phyloP scores from a whole-genome alignment of 2,329 filamentous ascomycete genomes.

The Pseudogymnoascus sp. region DNA sequence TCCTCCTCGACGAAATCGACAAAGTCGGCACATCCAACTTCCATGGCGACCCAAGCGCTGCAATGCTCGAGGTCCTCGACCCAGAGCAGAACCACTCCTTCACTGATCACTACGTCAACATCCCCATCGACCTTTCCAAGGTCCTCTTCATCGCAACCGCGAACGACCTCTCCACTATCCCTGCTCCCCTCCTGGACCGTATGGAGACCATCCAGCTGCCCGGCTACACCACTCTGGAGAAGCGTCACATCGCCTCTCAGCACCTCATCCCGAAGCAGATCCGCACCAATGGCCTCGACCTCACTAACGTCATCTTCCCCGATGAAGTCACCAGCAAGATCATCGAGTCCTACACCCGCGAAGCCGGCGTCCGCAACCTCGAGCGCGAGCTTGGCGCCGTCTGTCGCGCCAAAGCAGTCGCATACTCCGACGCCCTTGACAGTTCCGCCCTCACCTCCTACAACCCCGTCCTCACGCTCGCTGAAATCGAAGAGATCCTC shows the following conservation, averaged over 20 bases:
- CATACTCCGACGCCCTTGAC: constrained; percentile 87
- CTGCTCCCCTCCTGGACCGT: constrained; percentile 83
- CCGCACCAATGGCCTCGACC: constrained; percentile 73
- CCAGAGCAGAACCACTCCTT: constrained; percentile 96
- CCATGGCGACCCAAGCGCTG: constrained; percentile 91
- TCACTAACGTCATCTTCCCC: constrained; percentile 66
- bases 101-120: constrained; percentile 91
- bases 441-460: constrained; percentile 57
- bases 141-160: constrained; percentile 97
- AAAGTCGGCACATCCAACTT: constrained; percentile 88
- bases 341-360: constrained; percentile 92
- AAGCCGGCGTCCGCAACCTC: constrained; percentile 90
- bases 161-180: constrained; percentile 90
- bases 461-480: constrained; percentile 61
- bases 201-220: constrained; percentile 95
- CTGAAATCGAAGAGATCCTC: constrained; percentile 82
- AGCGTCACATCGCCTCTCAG: constrained; percentile 84
- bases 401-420: constrained; percentile 89
- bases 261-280: constrained; percentile 97
- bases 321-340: constrained; percentile 88
- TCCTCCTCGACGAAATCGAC: constrained; percentile 95
- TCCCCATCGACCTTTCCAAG: constrained; percentile 91
- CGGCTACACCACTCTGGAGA: constrained; percentile 95
- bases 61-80: constrained; percentile 96
- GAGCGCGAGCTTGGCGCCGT: constrained; percentile 94